Percentiles rank a stretch among this genome's conserved stretches.
Conservation (phyloP, 305 asterid species). For the Solanum hybrid region DNA sequence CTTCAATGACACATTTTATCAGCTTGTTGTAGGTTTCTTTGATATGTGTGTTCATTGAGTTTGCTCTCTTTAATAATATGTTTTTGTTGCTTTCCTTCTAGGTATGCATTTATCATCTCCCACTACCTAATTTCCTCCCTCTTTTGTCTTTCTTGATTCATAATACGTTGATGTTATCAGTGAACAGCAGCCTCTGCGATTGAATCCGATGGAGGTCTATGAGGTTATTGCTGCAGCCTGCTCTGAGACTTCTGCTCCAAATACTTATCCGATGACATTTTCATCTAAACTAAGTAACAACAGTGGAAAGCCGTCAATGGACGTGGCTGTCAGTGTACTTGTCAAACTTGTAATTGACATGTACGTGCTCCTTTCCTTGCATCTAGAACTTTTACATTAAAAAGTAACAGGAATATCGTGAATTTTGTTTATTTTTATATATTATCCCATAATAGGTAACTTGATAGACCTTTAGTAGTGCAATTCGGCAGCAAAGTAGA, state of each 20-base stretch:
- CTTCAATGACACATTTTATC: neutral
- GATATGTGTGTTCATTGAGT: neutral
- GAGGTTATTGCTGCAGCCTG: slow-evolving; percentile 97
- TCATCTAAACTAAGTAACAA: slow-evolving; percentile 71
- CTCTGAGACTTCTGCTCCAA: slow-evolving; percentile 66
- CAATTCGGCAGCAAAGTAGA: neutral
- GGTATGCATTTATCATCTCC: neutral
- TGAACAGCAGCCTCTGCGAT: slow-evolving; percentile 93
- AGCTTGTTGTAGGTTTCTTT: neutral
- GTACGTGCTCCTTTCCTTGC: slow-evolving; percentile 43
- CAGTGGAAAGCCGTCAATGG: slow-evolving; percentile 91
- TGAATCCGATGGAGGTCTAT: slow-evolving; percentile 83
- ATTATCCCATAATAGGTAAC: neutral
- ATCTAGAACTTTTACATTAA: neutral
- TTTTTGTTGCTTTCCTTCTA: neutral
- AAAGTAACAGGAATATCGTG: neutral
- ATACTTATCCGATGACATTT: slow-evolving; percentile 55
- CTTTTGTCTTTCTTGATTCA: slow-evolving; percentile 3
- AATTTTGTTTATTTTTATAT: neutral
- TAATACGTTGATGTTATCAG: slow-evolving; percentile 42
- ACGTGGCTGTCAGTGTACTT: slow-evolving; percentile 96
- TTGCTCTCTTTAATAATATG: neutral
- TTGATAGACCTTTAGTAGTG: neutral
- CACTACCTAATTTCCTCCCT: slow-evolving; percentile 12
- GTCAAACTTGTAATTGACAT: slow-evolving; percentile 97